Evolutionary conservation across 768 basidiomycete species (phyloP).

Genomic region (Pisolithus microcarpus): DNA sequence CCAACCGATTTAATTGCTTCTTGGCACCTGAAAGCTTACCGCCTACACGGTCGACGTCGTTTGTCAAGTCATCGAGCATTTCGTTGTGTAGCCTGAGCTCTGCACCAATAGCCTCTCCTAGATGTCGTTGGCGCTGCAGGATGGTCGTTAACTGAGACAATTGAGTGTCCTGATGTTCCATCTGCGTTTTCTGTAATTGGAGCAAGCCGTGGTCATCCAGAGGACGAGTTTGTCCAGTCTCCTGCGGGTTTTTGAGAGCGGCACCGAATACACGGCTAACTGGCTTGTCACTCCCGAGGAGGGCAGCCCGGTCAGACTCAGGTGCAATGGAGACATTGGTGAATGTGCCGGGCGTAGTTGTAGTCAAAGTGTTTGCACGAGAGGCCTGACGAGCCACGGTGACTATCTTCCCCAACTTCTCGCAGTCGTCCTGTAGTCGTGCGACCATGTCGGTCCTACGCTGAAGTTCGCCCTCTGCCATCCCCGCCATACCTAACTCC

Average conservation of each 20-base stretch:
- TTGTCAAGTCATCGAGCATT: constrained; percentile 70
- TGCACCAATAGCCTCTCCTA: constrained; percentile 78
- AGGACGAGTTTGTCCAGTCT: constrained; percentile 82
- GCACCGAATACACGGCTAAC: constrained; percentile 77
- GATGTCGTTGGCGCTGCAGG: constrained; percentile 74
- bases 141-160: constrained; percentile 76
- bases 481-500: constrained; percentile 56
- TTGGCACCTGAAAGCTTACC: constrained; percentile 74
- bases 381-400: constrained; percentile 59
- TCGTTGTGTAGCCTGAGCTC: constrained; percentile 85
- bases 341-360: constrained; percentile 20
- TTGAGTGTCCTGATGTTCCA: constrained; percentile 79
- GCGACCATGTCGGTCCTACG: constrained; percentile 86
- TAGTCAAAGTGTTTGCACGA: constrained; percentile 25
- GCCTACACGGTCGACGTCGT: constrained; percentile 71
- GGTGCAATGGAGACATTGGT: constrained; percentile 31
- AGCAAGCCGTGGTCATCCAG: constrained; percentile 79
- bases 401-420: constrained; percentile 80
- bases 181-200: constrained; percentile 70
- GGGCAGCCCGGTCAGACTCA: constrained; percentile 56
- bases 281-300: constrained; percentile 48
- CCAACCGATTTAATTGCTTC: constrained; percentile 75
- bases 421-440: constrained; percentile 83
- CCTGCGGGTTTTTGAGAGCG: constrained; percentile 48
- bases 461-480: constrained; percentile 90